phyloP scores from a whole-genome alignment of 805 yeast genomes.

The Torulaspora gathmanii region DNA sequence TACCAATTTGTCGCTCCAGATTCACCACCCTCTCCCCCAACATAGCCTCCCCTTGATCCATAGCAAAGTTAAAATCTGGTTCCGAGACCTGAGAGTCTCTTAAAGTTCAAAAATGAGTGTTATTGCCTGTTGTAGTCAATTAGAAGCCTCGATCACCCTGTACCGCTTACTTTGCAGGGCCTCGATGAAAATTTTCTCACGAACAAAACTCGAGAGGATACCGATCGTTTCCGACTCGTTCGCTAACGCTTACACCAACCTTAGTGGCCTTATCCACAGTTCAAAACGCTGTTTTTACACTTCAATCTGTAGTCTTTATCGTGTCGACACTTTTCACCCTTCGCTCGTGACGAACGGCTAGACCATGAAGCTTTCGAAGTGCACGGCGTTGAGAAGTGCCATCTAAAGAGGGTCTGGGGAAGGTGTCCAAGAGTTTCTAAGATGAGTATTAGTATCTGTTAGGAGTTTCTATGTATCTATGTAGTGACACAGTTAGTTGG shows the following conservation, averaged over 20 bases:
- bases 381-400: neutral
- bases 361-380: neutral
- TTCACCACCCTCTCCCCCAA: constrained; percentile 24
- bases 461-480: neutral
- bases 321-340: neutral
- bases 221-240: neutral
- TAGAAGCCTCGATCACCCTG: neutral
- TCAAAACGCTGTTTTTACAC: neutral
- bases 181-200: neutral
- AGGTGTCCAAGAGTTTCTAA: too few species aligned
- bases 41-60: constrained; percentile 13
- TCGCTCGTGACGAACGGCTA: neutral
- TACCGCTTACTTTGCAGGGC: neutral
- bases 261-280: too few species aligned
- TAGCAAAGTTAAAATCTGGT: neutral
- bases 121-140: neutral
- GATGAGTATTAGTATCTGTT: neutral
- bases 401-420: too few species aligned
- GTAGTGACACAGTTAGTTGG: neutral
- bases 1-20: constrained; percentile 28
- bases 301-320: neutral
- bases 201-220: neutral
- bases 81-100: neutral
- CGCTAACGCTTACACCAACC: neutral
- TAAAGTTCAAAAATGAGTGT: neutral